Conservation (phyloP, 257 asterid genomes). For the Fraxinus cuspidata region DNA sequence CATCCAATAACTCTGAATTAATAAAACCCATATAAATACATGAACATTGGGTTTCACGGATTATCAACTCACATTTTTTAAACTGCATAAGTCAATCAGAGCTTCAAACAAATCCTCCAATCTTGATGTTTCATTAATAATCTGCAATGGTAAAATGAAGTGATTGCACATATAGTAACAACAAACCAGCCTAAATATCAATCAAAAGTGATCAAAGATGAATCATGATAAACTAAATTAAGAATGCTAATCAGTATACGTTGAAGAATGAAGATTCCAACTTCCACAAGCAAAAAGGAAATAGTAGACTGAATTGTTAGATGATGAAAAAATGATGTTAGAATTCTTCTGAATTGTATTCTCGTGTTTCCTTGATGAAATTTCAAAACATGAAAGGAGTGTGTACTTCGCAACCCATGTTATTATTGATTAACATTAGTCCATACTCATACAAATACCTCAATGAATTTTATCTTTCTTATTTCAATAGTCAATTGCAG, state of each 20-base stretch:
- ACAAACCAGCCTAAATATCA: not conserved
- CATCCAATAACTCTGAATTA: constrained; percentile 16
- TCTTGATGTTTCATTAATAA: constrained; percentile 51
- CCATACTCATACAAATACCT: not conserved
- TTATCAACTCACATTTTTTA: constrained; percentile 61
- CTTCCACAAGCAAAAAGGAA: constrained; percentile 22
- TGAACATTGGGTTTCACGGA: constrained; percentile 14
- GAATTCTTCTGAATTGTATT: constrained; percentile 9
- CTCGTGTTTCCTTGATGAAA: not conserved
- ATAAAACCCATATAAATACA: constrained; percentile 17
- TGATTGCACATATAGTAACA: constrained; percentile 11
- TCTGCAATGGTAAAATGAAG: constrained; percentile 50
- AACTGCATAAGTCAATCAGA: constrained; percentile 68
- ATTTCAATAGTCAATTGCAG: not conserved
- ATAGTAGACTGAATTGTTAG: constrained; percentile 6
- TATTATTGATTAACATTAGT: not conserved
- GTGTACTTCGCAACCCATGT: constrained; percentile 12
- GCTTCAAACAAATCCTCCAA: constrained; percentile 69
- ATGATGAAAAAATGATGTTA: not conserved
- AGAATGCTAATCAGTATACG: not conserved
- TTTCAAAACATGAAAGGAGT: not conserved
- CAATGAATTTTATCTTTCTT: not conserved
- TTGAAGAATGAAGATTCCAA: not conserved
- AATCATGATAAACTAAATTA: not conserved
- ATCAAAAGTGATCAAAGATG: not conserved